Percentiles rank a stretch among this genome's conserved stretches.
phyloP scores from a whole-genome alignment of 2,329 filamentous ascomycete species.

The Ophiostoma ips region DNA sequence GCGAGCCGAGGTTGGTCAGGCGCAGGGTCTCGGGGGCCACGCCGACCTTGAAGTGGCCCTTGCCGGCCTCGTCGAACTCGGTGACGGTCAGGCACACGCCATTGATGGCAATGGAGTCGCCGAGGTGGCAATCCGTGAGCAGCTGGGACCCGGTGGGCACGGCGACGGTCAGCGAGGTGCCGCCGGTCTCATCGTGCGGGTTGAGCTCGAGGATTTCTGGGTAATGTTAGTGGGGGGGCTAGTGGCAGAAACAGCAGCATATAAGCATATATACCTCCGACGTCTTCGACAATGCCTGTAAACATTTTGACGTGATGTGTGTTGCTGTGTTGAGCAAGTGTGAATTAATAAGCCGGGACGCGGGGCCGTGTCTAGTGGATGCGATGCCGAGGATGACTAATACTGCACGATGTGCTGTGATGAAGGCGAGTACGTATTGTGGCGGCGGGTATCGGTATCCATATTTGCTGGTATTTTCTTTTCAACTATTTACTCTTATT shows the following conservation, averaged over 20 bases:
- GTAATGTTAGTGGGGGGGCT: not conserved
- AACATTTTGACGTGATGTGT: constrained; percentile 51
- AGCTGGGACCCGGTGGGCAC: constrained; percentile 54
- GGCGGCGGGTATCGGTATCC: too few species aligned
- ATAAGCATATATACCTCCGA: too few species aligned
- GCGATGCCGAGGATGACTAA: not conserved
- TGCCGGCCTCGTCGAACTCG: constrained; percentile 29
- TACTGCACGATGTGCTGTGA: not conserved
- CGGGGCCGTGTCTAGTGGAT: too few species aligned
- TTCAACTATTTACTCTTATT: too few species aligned
- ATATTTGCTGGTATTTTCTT: too few species aligned
- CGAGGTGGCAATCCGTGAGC: constrained; percentile 68
- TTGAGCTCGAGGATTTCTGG: constrained; percentile 73
- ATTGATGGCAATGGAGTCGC: constrained; percentile 91
- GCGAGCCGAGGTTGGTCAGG: constrained; percentile 78
- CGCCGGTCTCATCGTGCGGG: constrained; percentile 66
- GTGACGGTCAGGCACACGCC: constrained; percentile 90
- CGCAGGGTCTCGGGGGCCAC: constrained; percentile 92
- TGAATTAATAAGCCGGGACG: not conserved
- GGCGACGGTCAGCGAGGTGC: constrained; percentile 79
- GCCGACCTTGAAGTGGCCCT: constrained; percentile 65
- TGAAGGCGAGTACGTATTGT: too few species aligned
- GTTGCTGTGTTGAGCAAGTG: not conserved
- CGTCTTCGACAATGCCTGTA: constrained; percentile 82
- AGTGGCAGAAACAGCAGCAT: constrained; percentile 24